Evolutionary conservation across 2,329 filamentous ascomycete genomes (phyloP).

Genomic region (Hymenoscyphus scutula): DNA sequence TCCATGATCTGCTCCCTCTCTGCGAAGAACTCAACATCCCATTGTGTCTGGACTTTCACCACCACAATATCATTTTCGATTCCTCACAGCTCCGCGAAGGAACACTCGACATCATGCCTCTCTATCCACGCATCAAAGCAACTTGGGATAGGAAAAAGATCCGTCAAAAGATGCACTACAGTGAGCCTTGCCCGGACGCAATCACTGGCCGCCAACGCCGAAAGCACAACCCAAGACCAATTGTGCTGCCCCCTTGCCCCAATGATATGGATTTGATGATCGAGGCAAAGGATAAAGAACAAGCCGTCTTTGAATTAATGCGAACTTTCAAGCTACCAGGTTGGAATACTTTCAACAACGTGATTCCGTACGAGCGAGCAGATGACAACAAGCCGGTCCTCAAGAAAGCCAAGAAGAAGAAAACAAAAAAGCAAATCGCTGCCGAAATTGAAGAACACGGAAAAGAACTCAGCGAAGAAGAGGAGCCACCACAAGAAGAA

Average conservation of each 20-base stretch:
- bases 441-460: conserved; percentile 36
- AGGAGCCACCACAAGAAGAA: conserved; percentile 40
- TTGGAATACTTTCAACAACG: conserved; percentile 69
- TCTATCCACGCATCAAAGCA: conserved; percentile 74
- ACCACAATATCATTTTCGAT: conserved; percentile 93
- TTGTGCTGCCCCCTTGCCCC: conserved; percentile 76
- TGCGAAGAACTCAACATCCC: conserved; percentile 96
- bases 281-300: conserved; percentile 96
- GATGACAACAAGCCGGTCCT: conserved; percentile 67
- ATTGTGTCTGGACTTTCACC: conserved; percentile 87
- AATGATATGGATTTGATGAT: conserved; percentile 96
- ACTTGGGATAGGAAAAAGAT: conserved; percentile 86
- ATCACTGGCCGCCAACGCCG: conserved; percentile 75
- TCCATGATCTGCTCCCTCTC: conserved; percentile 83
- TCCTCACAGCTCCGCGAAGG: conserved; percentile 71
- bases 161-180: conserved; percentile 96
- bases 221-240: conserved; percentile 81
- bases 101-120: conserved; percentile 72
- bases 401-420: conserved; percentile 46
- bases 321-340: conserved; percentile 80
- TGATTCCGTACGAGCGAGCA: conserved; percentile 71
- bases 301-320: conserved; percentile 94
- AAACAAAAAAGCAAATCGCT: conserved; percentile 39
- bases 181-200: conserved; percentile 73
- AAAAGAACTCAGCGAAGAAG: conserved; percentile 37